Evolutionary conservation across 257 asterid genomes (phyloP), one percentile per base, ranked within the genome.

Genomic region (Gentiana dahurica): DNA sequence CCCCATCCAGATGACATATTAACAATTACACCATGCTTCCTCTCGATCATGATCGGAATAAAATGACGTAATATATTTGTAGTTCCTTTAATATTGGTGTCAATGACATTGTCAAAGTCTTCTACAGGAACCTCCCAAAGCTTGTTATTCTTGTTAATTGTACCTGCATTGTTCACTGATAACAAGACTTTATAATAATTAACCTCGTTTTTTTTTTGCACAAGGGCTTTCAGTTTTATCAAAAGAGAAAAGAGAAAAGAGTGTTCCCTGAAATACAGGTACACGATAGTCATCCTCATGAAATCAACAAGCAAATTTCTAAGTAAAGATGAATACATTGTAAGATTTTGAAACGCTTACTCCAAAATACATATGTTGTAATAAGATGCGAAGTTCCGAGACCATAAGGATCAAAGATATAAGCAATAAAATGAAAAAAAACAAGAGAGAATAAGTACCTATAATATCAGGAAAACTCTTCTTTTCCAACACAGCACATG

Each of bases 1-100:
- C 98, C 98, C 98, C 98, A 91, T 37, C 97, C 96, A 75, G 98
- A 91, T 67, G 98, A 91, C 75, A 83, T 73, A 74, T 91, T 91
- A 62, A 91, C 93, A 65, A 91, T 74, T 60, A 91, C 73, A 59
- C 98, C 98, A 36, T 78, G 89, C 83, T 87, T 91, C 36, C 72
- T 81, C 74, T 72, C 90, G 53, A 85, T 74, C 98, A 91, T 79
- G 49, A 87, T 68, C 36, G 98, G 98, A 65, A 85, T 71, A 71
- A 91, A 91, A 73, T 91, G 94, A 12, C 98, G 96, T 66, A 91
- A 51, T 9, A 91, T 70, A 75, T 87, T 87, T 47, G 95, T 74
- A 67, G 71, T 70, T 62, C 98, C 98, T 75, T 87, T 87, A 61
- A 91, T 54, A 56, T 91, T 91, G 3, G 94, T 91, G 70, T 91